Evolutionary conservation across 306 rosid species (phyloP), one percentile per base, ranked within the genome.

Genomic region (Canavalia gladiata): DNA sequence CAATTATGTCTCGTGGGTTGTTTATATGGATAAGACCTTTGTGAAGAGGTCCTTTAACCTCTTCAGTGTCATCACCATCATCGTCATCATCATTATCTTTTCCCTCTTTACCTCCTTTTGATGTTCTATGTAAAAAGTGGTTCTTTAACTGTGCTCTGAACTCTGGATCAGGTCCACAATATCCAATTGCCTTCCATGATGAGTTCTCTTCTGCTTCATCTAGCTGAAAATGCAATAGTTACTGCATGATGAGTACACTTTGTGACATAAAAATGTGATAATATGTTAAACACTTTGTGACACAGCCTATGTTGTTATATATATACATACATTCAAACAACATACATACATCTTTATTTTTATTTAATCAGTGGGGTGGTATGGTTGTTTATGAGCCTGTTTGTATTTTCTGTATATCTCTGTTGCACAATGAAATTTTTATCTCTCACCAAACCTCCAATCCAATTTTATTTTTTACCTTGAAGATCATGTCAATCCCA

Each of bases 131-230:
- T 28, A 57, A 79, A 9, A 56, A 62, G 3, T 56, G 70, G 42
- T 72, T 50, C 54, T 66, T 81, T 52, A 76, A 62, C 42, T 82
- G 89, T 35, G 79, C 37, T 58, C 41, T 88, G 84, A 88, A 89
- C 58, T 84, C 79, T 33, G 87, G 91, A 55, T 93, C 93, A 2
- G 92, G 89, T 82, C 97, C 94, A 10, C 73, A 47, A 3, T 93
- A 93, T 70, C 89, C 93, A 55, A 93, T 93, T 55, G 97, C 97
- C 62, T 85, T 85, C 97, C 97, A 93, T 72, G 97, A 87, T 39
- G 60, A 42, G 72, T 93, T 93, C 7, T 86, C 74, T 34, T 60
- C 62, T 79, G 90, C 78, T 58, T 90, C 91, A 82, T 93, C 91
- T 64, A 90, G 64, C 97, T 93, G 86, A 64, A 73, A 85, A 64